phyloP scores from a whole-genome alignment of 768 basidiomycete genomes.

The Trametes coccinea region DNA sequence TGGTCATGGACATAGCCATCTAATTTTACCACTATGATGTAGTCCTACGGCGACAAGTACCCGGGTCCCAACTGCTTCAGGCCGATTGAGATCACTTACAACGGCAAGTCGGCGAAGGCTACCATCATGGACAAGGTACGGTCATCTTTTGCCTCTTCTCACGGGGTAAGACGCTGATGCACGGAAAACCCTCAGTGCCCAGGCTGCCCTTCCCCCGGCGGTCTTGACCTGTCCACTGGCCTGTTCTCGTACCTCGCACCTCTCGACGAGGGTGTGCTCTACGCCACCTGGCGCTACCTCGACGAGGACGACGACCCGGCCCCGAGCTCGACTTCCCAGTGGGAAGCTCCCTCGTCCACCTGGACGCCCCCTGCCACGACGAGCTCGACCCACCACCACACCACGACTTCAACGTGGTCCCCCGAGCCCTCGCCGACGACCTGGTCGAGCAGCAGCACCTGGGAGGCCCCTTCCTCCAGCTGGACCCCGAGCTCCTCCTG shows the following conservation, averaged over 20 bases:
- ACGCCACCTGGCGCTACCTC: constrained; percentile 60
- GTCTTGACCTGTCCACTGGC: constrained; percentile 66
- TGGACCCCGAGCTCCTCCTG: constrained; percentile 1
- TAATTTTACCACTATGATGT: constrained; percentile 4
- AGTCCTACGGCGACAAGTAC: constrained; percentile 59
- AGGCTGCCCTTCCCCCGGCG: constrained; percentile 56
- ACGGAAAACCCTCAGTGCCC: constrained; percentile 49
- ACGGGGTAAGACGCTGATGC: background rate
- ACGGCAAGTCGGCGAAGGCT: constrained; percentile 60
- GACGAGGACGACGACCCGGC: constrained; percentile 37
- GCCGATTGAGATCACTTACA: constrained; percentile 58
- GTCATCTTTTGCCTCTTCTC: background rate
- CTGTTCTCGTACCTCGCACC: constrained; percentile 65
- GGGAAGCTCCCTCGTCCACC: constrained; percentile 26
- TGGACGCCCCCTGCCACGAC: constrained; percentile 21
- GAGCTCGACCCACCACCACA: constrained; percentile 10
- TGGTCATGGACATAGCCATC: no score
- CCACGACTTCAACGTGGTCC: constrained; percentile 24
- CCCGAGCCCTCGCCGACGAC: constrained; percentile 3
- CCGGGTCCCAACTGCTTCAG: constrained; percentile 67
- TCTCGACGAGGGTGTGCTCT: constrained; percentile 52
- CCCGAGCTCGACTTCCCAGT: constrained; percentile 13
- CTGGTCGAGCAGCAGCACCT: constrained; percentile 7
- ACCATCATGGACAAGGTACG: constrained; percentile 63
- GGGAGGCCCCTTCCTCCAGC: constrained; percentile 4